Evolutionary conservation across 768 basidiomycete species (phyloP).

Genomic region (Leccinum ochraceum): DNA sequence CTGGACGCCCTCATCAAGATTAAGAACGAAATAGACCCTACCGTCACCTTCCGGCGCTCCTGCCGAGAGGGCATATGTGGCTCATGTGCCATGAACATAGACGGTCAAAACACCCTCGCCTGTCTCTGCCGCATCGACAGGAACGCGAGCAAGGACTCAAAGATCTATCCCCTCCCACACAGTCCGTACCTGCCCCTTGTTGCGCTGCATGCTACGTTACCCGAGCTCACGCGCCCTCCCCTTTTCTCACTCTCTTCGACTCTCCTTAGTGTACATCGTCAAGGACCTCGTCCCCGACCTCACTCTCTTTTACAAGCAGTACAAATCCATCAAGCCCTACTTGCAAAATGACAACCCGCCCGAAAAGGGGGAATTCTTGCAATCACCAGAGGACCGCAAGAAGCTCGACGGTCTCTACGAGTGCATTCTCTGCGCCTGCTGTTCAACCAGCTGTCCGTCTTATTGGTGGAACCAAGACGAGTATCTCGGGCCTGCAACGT

Average conservation of each 20-base stretch:
- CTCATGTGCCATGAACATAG: slow-evolving; percentile 98
- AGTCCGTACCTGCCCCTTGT: slow-evolving; percentile 54
- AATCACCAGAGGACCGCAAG: slow-evolving; percentile 87
- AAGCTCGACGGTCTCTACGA: slow-evolving; percentile 98
- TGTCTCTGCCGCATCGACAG: slow-evolving; percentile 96
- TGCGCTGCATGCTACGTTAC: neutral
- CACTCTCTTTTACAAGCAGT: slow-evolving; percentile 96
- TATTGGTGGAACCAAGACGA: slow-evolving; percentile 99
- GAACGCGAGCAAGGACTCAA: slow-evolving; percentile 64
- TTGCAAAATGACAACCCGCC: slow-evolving; percentile 93
- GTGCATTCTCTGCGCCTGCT: slow-evolving; percentile 96
- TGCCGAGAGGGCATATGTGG: slow-evolving; percentile 97
- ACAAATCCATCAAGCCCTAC: slow-evolving; percentile 99
- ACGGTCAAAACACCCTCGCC: slow-evolving; percentile 96
- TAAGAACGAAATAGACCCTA: slow-evolving; percentile 98
- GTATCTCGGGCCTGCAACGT: slow-evolving; percentile 94
- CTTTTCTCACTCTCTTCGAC: neutral
- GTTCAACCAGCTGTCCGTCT: slow-evolving; percentile 95
- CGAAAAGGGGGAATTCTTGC: slow-evolving; percentile 81
- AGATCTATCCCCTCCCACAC: slow-evolving; percentile 97
- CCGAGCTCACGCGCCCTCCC: neutral
- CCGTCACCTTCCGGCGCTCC: slow-evolving; percentile 91
- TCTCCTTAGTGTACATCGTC: slow-evolving; percentile 85
- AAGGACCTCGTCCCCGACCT: slow-evolving; percentile 96
- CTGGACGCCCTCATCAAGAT: slow-evolving; percentile 97